Evolutionary conservation across 495 filamentous ascomycete genomes (phyloP), one percentile per base, ranked within the genome.

Genomic region (Pyrenula aspistea): DNA sequence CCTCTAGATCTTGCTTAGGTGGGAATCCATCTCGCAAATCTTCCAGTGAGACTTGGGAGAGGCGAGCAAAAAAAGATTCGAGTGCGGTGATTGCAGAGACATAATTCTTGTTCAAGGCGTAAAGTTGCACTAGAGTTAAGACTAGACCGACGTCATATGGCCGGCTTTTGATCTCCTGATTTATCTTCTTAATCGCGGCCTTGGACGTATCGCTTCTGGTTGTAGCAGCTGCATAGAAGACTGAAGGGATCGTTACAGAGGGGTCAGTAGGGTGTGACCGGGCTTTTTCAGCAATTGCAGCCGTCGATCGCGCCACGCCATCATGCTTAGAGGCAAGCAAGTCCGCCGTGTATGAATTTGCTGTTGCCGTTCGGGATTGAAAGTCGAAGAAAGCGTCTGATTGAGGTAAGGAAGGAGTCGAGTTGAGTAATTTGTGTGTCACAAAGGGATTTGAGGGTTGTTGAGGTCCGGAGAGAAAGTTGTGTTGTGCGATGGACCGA

Each of bases 71-170:
- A 60, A 89, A 87, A 12, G 77, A 72, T 62, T 95, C 88, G 19
- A 99, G 73, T 3, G 89, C 77, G 49, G 73, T 75, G 55, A 90
- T 83, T 1, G 94, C 93, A 2, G 85, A 83, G 20, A 78, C 83
- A 53, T 83, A 81, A 65, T 96, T 95, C 25, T 86, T 81, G 42
- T 74, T 77, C 49, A 80, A 74, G 15, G 95, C 73, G 62, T 94
- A 91, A 42, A 96, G 80, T 65, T 97, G 91, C 4, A 92, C 80
- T 19, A 89, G 81, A 12, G 88, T 92, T 48, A 97, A 73, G 10
- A 89, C 73, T 2, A 97, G 75, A 8, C 93, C 94, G 24, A 96
- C 71, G 63, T 99, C 91, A 58, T 81, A 82, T 0, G 91, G 89
- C 22, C 87, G 77, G 55, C 81, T 81, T 59, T 88, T 85, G 10